Evolutionary conservation across 1,284 basidiomycete genomes (phyloP), one percentile per base, ranked within the genome.

Genomic region (Rhodotorula sp.): DNA sequence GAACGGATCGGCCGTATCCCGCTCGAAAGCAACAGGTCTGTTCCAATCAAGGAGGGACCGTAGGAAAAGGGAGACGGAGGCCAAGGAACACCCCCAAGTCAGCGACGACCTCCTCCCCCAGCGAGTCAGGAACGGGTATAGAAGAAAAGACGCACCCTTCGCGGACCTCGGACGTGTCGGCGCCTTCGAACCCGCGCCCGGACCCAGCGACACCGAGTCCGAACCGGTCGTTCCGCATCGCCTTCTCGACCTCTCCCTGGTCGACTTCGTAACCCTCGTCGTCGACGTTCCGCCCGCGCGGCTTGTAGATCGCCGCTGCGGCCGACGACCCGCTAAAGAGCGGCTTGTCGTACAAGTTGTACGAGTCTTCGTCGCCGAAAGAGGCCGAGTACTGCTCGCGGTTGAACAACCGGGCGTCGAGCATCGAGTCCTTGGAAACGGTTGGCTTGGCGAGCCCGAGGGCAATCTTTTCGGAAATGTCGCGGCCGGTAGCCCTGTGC

Each of bases 401-500:
- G 82, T 99, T 98, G 87, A 99, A 99, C 66, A 99, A 83, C 61
- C 96, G 89, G 46, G 93, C 94, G 81, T 99, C 96, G 79, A 98
- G 84, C 90, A 99, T 93, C 7, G 91, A 90, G 82, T 97, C 94
- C 81, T 98, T 98, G 51, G 91, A 91, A 68, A 91, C 79, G 0
- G 95, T 93, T 14, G 96, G 96, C 81, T 99, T 99, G 57, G 96
- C 96, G 55, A 99, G 86, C 48, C 96, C 96, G 29, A 99, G 87
- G 3, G 96, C 96, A 66, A 99, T 90, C 84, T 99, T 99, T 82
- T 99, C 96, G 0, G 95, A 98, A 61, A 99, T 97, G 79, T 99
- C 96, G 77, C 96, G 91, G 80, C 99, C 97, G 94, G 94, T 79
- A 71, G 97, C 91, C 69, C 83, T 83, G 71, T 22, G n/a, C 4